Evolutionary conservation across 1,284 basidiomycete species (phyloP).

Genomic region (Apiotrichum montevideense): DNA sequence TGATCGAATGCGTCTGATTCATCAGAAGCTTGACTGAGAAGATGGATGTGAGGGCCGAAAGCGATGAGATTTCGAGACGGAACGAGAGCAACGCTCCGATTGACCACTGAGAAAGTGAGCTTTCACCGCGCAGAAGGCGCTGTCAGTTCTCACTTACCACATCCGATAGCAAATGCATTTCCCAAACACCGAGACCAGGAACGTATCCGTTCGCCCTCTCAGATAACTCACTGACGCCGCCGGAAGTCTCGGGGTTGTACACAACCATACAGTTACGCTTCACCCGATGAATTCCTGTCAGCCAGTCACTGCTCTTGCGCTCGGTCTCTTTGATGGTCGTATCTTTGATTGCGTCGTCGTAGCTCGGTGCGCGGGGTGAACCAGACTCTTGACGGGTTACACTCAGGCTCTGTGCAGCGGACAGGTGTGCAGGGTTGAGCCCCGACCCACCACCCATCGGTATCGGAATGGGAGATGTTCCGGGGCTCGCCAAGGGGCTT

Average conservation of each 20-base stretch:
- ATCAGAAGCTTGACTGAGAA: conserved; percentile 16
- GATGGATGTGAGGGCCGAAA: conserved; percentile 13
- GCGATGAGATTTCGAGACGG: conserved; percentile 8
- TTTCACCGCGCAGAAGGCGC: background rate
- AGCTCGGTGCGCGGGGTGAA: background rate
- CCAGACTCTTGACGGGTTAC: background rate
- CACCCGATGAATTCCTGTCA: background rate
- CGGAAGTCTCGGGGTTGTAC: conserved; percentile 23
- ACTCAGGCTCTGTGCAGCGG: background rate
- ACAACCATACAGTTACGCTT: conserved; percentile 5
- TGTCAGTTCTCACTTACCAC: conserved; percentile 9
- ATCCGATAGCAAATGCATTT: conserved; percentile 15
- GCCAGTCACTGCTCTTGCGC: background rate
- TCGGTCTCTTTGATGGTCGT: background rate
- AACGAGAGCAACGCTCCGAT: conserved; percentile 14
- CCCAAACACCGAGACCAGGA: conserved; percentile 16
- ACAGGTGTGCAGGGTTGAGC: background rate
- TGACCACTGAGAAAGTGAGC: conserved; percentile 12
- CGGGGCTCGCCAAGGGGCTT: background rate
- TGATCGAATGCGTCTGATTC: conserved; percentile 19
- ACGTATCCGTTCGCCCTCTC: conserved; percentile 12
- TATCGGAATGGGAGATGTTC: background rate
- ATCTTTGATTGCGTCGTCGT: background rate
- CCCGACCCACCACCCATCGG: background rate
- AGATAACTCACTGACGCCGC: conserved; percentile 15